These are phyloP conservation scores for Leccinum olivaceopallidum DNA, from an alignment of 768 basidiomycete genomes.

Conservation along the genomic window DNA sequence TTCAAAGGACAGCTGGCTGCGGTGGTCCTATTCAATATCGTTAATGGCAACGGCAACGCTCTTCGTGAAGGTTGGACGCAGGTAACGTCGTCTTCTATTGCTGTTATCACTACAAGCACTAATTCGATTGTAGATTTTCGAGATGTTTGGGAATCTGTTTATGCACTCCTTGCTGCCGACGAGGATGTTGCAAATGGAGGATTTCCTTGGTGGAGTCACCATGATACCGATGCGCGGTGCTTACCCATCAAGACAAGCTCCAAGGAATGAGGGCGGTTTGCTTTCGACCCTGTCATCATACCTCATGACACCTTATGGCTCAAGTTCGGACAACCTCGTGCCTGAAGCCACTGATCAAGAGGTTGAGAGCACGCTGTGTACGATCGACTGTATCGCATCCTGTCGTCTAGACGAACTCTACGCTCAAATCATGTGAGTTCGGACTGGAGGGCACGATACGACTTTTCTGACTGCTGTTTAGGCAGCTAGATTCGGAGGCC, in stretches of 20 bases:
- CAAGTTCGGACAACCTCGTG: conserved; percentile 71
- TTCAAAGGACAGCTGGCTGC: conserved; percentile 95
- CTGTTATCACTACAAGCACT: not conserved
- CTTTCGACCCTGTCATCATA: conserved; percentile 94
- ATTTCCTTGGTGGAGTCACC: conserved; percentile 93
- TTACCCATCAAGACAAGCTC: conserved; percentile 59
- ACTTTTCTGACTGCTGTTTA: conserved; percentile 33
- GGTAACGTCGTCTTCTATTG: conserved; percentile 41
- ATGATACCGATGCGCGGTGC: conserved; percentile 87
- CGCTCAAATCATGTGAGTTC: conserved; percentile 82
- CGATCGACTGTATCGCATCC: conserved; percentile 92
- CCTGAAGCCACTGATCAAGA: conserved; percentile 90
- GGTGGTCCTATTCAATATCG: conserved; percentile 96
- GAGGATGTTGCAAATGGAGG: conserved; percentile 95
- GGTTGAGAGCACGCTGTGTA: conserved; percentile 90
- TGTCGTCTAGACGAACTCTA: conserved; percentile 95
- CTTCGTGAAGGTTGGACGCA: conserved; percentile 95
- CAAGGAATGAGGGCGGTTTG: conserved; percentile 84
- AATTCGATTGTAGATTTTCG: conserved; percentile 70
- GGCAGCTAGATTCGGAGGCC: conserved; percentile 77
- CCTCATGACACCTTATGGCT: conserved; percentile 90
- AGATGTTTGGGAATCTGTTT: conserved; percentile 97
- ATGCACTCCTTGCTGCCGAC: conserved; percentile 88
- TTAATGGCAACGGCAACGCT: conserved; percentile 93
- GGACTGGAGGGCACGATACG: not conserved